phyloP scores from a whole-genome alignment of 345 rosid genomes.

The Cardamine resedifolia region DNA sequence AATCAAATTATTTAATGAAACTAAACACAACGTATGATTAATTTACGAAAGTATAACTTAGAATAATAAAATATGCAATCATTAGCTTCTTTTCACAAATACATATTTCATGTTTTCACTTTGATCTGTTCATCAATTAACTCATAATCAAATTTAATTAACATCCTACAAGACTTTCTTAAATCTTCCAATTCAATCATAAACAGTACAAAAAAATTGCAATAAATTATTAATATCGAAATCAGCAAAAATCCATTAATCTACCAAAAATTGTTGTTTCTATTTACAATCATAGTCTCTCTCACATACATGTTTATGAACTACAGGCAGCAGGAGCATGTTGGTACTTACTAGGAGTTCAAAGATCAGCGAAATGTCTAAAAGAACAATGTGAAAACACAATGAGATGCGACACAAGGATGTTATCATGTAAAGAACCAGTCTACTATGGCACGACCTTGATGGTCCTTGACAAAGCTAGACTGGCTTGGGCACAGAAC shows the following conservation, averaged over 20 bases:
- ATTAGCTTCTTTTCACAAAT: slow-evolving; percentile 2
- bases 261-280: background rate
- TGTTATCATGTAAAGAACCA: slow-evolving; percentile 67
- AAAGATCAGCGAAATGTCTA: slow-evolving; percentile 76
- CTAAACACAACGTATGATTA: slow-evolving; percentile 6
- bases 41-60: background rate
- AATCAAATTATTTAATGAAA: slow-evolving; percentile 17
- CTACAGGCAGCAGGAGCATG: slow-evolving; percentile 94
- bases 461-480: slow-evolving; percentile 48
- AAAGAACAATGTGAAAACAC: slow-evolving; percentile 65
- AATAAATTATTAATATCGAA: background rate
- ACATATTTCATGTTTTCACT: slow-evolving; percentile 4
- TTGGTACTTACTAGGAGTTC: slow-evolving; percentile 94
- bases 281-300: background rate
- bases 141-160: slow-evolving; percentile 1
- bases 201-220: background rate
- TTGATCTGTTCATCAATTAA: slow-evolving; percentile 8
- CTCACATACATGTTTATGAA: background rate
- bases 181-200: slow-evolving; percentile 18
- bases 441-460: slow-evolving; percentile 71
- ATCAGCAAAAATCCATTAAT: background rate
- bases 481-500: slow-evolving; percentile 68
- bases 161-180: background rate
- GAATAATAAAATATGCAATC: slow-evolving; percentile 13
- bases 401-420: slow-evolving; percentile 48